Base-by-base conservation (phyloP, 768 basidiomycete species). In the Nidularia pulvinata region DNA sequence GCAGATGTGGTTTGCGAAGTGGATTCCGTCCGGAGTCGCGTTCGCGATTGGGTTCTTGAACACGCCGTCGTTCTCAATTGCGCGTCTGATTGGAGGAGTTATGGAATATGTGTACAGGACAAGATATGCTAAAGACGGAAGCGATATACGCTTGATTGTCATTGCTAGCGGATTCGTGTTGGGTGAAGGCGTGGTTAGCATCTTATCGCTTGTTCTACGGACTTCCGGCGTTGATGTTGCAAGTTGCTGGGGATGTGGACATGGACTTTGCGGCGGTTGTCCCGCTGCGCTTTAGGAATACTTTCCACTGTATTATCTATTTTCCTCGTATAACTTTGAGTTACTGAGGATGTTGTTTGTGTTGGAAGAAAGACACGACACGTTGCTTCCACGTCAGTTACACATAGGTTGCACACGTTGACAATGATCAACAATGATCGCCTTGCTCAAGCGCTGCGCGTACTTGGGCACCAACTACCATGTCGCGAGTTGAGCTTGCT, bases 41-140 rank as follows among this genome's bases (percentile, higher is more conserved):
- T 98, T 98, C 64, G 94, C 94, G 5, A 91, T 97, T 54, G 94
- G 96, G 0, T 97, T 98, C 69, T 75, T 98, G 62, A 98, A 98
- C 64, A 93, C 95, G 0, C 96, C 96, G 3, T 91, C 89, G 3
- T 98, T 98, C 74, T 92, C 93, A 5, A 80, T 98, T 54, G 94
- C 96, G 1, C 85, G 96, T 49, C 76, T 98, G 33, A 78, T 96
- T 51, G 96, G 96, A 36, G 96, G 96, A 2, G 66, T 91, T 56
- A 69, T 91, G 58, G 94, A 96, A 61, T 83, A 88, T 60, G 64
- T 82, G 30, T 93, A 87, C 61, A 80, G 83, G 56, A 79, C 71
- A 25, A 71, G 75, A 36, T 70, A 75, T 61, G 74, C 77, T 25
- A 82, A 76, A 56, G 79, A 82, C 55, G 70, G 71, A 30, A 75